Evolutionary conservation across 2,329 filamentous ascomycete genomes (phyloP).

Genomic region (Chaetoscypha palmicola): DNA sequence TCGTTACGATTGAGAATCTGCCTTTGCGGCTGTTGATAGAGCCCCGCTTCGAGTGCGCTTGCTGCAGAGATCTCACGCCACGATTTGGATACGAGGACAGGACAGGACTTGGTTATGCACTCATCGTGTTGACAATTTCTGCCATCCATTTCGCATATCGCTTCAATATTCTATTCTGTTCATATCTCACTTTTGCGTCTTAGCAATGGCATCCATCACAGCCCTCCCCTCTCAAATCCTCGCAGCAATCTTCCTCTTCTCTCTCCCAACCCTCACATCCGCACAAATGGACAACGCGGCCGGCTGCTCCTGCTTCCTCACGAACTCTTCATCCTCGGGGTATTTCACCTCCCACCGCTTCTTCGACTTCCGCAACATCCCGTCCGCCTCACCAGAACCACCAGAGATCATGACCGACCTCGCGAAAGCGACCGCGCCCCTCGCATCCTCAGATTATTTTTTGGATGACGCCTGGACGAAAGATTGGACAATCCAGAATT

Average conservation of each 20-base stretch:
- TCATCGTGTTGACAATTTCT: too few relatives aligned
- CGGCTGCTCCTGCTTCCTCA: slow-evolving; percentile 26
- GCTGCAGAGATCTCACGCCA: too few relatives aligned
- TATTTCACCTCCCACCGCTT: slow-evolving; percentile 28
- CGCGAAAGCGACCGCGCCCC: slow-evolving; percentile 14
- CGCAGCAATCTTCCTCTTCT: slow-evolving; percentile 15
- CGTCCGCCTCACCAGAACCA: slow-evolving; percentile 5
- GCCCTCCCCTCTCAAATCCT: slow-evolving; percentile 14
- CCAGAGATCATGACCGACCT: slow-evolving; percentile 16
- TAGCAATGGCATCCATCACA: slow-evolving; percentile 11
- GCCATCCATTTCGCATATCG: too few relatives aligned
- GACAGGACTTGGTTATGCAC: too few relatives aligned
- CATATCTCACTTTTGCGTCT: too few relatives aligned
- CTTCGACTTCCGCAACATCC: slow-evolving; percentile 25
- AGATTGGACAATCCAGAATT: slow-evolving; percentile 26
- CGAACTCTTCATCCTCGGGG: slow-evolving; percentile 22
- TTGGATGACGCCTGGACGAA: slow-evolving; percentile 17
- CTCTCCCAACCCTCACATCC: slow-evolving; percentile 6
- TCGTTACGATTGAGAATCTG: too few relatives aligned
- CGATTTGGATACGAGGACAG: too few relatives aligned
- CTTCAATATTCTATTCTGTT: too few relatives aligned
- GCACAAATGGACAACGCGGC: slow-evolving; percentile 25
- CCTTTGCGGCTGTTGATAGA: too few relatives aligned
- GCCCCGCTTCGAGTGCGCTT: too few relatives aligned
- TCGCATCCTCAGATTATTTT: slow-evolving; percentile 23